Evolutionary conservation across 179 eudicot species (phyloP).

Genomic region (Beta corolliflora): DNA sequence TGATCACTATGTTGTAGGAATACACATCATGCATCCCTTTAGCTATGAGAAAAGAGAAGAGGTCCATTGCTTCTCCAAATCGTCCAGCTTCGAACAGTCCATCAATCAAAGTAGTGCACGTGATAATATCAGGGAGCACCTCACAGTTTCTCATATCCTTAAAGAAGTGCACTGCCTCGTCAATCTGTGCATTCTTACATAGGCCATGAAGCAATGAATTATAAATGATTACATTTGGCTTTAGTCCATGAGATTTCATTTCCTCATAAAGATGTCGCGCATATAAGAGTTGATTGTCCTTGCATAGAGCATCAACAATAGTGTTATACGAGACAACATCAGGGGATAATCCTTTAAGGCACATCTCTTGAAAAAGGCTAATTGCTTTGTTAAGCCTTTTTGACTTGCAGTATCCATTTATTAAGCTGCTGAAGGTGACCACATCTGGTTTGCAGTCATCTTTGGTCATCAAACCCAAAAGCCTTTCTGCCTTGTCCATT

Average conservation of each 20-base stretch:
- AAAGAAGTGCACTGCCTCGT: not conserved
- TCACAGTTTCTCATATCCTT: not conserved
- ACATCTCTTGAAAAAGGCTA: not conserved
- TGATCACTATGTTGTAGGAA: not conserved
- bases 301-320: slow-evolving; percentile 25
- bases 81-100: slow-evolving; percentile 17
- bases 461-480: not conserved
- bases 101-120: slow-evolving; percentile 8
- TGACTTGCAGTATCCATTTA: slow-evolving; percentile 9
- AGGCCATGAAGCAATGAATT: slow-evolving; percentile 15
- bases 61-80: slow-evolving; percentile 11
- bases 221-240: not conserved
- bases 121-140: not conserved
- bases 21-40: too few species aligned
- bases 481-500: not conserved
- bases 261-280: not conserved
- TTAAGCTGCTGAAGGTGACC: not conserved
- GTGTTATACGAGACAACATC: slow-evolving; percentile 4
- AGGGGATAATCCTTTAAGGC: not conserved
- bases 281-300: not conserved
- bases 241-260: not conserved
- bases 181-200: not conserved
- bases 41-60: not conserved
- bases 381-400: not conserved
- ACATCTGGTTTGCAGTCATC: not conserved